These are phyloP conservation scores for Plicaturopsis crispa DNA, from an alignment of 768 basidiomycete species.

Conservation along the genomic window DNA sequence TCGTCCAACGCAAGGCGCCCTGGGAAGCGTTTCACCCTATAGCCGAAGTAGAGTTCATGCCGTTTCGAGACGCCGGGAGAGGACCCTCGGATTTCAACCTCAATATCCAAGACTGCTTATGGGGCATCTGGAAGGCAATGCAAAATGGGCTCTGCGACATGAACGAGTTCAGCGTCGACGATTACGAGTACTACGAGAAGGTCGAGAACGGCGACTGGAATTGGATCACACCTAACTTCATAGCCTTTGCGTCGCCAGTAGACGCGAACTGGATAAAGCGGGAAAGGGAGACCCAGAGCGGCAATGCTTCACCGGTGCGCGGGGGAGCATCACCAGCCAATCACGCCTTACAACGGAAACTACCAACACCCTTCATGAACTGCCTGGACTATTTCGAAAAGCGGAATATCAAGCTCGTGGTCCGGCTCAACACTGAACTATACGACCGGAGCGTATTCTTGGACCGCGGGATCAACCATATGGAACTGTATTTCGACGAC, in stretches of 20 bases:
- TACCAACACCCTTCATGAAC: slow-evolving; percentile 76
- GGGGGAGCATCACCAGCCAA: slow-evolving; percentile 24
- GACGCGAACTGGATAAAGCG: slow-evolving; percentile 79
- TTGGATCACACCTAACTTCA: slow-evolving; percentile 87
- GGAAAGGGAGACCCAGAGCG: slow-evolving; percentile 34
- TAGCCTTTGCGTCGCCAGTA: slow-evolving; percentile 91
- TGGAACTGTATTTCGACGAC: slow-evolving; percentile 95
- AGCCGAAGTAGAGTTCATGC: slow-evolving; percentile 87
- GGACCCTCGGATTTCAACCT: slow-evolving; percentile 91
- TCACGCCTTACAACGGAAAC: slow-evolving; percentile 67
- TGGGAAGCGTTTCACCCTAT: slow-evolving; percentile 96
- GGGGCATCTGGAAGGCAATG: slow-evolving; percentile 85
- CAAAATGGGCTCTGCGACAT: slow-evolving; percentile 91
- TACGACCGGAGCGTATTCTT: slow-evolving; percentile 80
- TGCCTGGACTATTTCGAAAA: slow-evolving; percentile 92
- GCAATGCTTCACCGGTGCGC: slow-evolving; percentile 18
- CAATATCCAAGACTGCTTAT: slow-evolving; percentile 86
- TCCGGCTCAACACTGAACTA: slow-evolving; percentile 88
- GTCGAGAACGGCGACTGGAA: slow-evolving; percentile 96
- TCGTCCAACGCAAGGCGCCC: slow-evolving; percentile 81
- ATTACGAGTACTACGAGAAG: slow-evolving; percentile 93
- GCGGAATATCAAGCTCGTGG: slow-evolving; percentile 80
- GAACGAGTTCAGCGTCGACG: slow-evolving; percentile 87
- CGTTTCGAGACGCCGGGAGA: slow-evolving; percentile 92
- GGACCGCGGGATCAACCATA: slow-evolving; percentile 80